Conservation (phyloP, 768 basidiomycete genomes). For the Mrakia hoshinonis region DNA sequence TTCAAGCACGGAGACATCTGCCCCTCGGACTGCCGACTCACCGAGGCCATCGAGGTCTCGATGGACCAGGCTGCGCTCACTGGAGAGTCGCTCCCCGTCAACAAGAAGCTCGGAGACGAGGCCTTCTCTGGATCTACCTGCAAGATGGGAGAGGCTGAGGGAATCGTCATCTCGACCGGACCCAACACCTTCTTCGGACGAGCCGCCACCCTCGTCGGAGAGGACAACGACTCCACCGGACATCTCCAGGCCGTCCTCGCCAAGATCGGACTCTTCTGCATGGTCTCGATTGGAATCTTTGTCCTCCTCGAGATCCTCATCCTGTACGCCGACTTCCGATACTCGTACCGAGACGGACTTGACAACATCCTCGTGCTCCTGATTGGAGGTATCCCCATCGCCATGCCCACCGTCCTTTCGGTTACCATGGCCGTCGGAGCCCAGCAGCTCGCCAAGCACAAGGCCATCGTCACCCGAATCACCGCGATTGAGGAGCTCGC, state of each 20-base stretch:
- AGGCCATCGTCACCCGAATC: conserved; percentile 99
- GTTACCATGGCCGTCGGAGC: conserved; percentile 98
- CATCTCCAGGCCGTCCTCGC: conserved; percentile 98
- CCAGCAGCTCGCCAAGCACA: conserved; percentile 97
- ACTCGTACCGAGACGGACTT: conserved; percentile 84
- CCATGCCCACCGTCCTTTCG: conserved; percentile 89
- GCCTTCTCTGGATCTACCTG: conserved; percentile 99
- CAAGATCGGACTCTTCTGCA: conserved; percentile 94
- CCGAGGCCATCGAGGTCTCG: conserved; percentile 91
- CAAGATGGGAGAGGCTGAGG: conserved; percentile 98
- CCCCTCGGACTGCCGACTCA: conserved; percentile 93
- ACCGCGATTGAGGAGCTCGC: conserved; percentile 98
- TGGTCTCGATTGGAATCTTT: conserved; percentile 59
- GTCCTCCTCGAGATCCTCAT: conserved; percentile 88
- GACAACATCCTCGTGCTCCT: conserved; percentile 96
- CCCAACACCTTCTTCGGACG: conserved; percentile 96
- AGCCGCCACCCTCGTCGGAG: conserved; percentile 91
- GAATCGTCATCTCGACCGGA: conserved; percentile 96
- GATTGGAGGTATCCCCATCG: conserved; percentile 99
- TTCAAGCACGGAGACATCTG: conserved; percentile 99
- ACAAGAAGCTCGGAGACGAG: conserved; percentile 88
- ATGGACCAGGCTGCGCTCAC: conserved; percentile 98
- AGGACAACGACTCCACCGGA: conserved; percentile 94
- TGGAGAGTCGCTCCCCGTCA: conserved; percentile 87
- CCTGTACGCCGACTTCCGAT: conserved; percentile 85